Conservation (phyloP, 129 eudicot species). For the Calendula officinalis region DNA sequence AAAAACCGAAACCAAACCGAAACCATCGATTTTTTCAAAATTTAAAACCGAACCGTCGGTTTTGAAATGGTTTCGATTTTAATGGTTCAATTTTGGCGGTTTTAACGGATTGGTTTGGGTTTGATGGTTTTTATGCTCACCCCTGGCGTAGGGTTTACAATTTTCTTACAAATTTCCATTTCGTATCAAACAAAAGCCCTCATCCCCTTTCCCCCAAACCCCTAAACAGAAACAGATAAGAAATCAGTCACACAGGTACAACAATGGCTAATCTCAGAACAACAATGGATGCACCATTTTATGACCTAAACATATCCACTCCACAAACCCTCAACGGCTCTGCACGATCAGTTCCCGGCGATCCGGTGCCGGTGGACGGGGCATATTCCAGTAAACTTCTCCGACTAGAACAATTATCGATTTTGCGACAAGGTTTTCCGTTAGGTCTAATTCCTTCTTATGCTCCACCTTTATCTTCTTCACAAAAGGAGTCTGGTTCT, state of each 20-base stretch:
- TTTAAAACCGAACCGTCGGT: too few species aligned
- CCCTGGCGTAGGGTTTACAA: constrained; percentile 19
- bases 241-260: constrained; percentile 2
- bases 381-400: constrained; percentile 51
- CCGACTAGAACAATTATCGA: constrained; percentile 60
- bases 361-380: constrained; percentile 73
- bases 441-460: constrained; percentile 70
- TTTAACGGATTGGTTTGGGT: too few species aligned
- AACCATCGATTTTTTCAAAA: too few species aligned
- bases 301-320: constrained; percentile 65
- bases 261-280: constrained; percentile 67
- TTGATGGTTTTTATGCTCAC: too few species aligned
- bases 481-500: constrained; percentile 50
- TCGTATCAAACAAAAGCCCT: constrained; percentile 22
- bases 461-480: constrained; percentile 41
- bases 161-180: constrained; percentile 1
- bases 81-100: too few species aligned
- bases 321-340: constrained; percentile 58
- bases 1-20: too few species aligned
- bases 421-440: constrained; percentile 63
- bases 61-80: too few species aligned
- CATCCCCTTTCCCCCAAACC: constrained; percentile 25
- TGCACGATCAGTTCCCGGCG: constrained; percentile 69
- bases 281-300: constrained; percentile 81
- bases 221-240: constrained; percentile 26